Evolutionary conservation across 768 basidiomycete genomes (phyloP), one percentile per base, ranked within the genome.

Genomic region (Auricularia heimuer): DNA sequence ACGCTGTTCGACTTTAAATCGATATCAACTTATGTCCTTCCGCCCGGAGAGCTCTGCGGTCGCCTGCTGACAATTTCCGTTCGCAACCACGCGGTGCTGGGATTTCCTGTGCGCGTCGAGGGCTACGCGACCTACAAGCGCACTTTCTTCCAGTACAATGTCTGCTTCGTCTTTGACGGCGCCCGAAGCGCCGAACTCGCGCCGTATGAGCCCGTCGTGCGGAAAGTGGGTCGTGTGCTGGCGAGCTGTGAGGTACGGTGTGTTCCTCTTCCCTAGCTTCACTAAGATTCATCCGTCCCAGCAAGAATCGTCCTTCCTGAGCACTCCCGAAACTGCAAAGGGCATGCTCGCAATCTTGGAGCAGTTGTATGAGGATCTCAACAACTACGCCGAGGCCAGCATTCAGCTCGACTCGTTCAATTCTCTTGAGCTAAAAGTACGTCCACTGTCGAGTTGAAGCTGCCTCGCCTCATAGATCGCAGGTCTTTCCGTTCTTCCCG

Each of bases 371-470:
- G 95, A 98, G 71, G 97, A 99, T 70, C 77, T 99, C 69, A 98
- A 98, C 75, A 95, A 94, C 7, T 98, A 96, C 76, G 94, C 93
- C 0, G 96, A 98, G 77, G 94, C 96, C 1, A 93, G 91, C 2
- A 95, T 99, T 63, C 81, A 84, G 1, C 70, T 68, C 11, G 92
- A 97, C 74, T 83, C 84, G 54, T 94, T 94, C 79, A 97, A 95
- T 72, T 92, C 94, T 2, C 89, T 98, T 64, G 95, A 98, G 72
- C 76, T 99, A 68, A 95, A 96, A 35, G 56, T 35, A 33, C 14
- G 56, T 8, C 11, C 68, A n/a, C 11, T 29, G 29, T 29, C 29
- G 29, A 29, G 29, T 29, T 29, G 29, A 29, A 29, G 29, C 29
- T 60, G 16, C 11, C 24, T 29, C 56, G 11, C 24, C 29, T 24